Evolutionary conservation across 83 land plant genomes (phyloP).

Genomic region (Diphasiastrum complanatum): DNA sequence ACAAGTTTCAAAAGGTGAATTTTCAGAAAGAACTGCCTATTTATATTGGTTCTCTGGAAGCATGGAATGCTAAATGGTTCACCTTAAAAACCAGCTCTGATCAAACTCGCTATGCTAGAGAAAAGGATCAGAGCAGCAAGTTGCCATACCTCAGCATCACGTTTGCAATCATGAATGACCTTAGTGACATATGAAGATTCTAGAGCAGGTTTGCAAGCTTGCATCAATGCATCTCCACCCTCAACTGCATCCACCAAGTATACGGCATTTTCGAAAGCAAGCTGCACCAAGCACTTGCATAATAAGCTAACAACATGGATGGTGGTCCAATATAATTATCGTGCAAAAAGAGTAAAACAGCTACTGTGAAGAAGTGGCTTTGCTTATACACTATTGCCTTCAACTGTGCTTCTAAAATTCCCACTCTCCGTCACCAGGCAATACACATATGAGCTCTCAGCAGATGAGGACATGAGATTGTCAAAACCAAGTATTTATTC

Average conservation of each 20-base stretch:
- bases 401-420: too few species aligned
- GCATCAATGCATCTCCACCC: constrained; percentile 60
- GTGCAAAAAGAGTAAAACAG: not conserved
- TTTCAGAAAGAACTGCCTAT: too few species aligned
- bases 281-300: constrained; percentile 38
- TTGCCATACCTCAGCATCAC: constrained; percentile 98
- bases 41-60: too few species aligned
- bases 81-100: too few species aligned
- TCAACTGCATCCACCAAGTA: constrained; percentile 80
- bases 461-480: too few species aligned
- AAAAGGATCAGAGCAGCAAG: too few species aligned
- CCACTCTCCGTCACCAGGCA: too few species aligned
- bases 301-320: not conserved
- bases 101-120: too few species aligned
- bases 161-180: constrained; percentile 94
- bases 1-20: too few species aligned
- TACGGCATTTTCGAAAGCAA: constrained; percentile 78
- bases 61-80: too few species aligned
- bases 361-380: not conserved
- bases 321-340: not conserved
- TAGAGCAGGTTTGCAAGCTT: constrained; percentile 90
- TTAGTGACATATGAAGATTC: constrained; percentile 72
- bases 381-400: not conserved
- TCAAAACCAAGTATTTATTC: too few species aligned
- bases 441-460: too few species aligned